Percentiles rank a stretch among this genome's conserved stretches.
Evolutionary conservation across 2,329 filamentous ascomycete genomes (phyloP).

Genomic region (Microcyclospora tardicrescens): DNA sequence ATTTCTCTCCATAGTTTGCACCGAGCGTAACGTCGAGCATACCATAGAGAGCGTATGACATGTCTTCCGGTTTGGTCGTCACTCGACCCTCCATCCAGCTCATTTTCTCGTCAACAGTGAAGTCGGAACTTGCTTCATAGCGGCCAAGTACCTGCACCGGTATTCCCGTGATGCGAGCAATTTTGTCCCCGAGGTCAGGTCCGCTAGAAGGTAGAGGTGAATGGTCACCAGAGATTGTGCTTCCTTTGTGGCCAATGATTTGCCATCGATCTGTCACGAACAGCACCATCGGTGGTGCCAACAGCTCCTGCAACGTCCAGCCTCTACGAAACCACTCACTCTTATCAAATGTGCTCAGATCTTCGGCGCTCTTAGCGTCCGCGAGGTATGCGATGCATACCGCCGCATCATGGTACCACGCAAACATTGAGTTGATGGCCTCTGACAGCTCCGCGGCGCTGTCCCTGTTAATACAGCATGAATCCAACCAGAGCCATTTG

Average conservation of each 20-base stretch:
- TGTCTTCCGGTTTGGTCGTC: slow-evolving; percentile 8
- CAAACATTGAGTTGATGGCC: slow-evolving; percentile 12
- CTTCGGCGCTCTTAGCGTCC: slow-evolving; percentile 2
- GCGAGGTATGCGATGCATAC: slow-evolving; percentile 5
- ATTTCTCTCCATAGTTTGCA: slow-evolving; percentile 10
- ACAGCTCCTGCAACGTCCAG: slow-evolving; percentile 15
- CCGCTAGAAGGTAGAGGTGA: slow-evolving; percentile 1
- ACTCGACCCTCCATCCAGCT: slow-evolving; percentile 9
- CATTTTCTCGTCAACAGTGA: slow-evolving; percentile 8
- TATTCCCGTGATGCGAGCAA: slow-evolving; percentile 5
- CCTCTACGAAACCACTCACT: slow-evolving; percentile 13
- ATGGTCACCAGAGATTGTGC: background rate
- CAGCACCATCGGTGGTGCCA: slow-evolving; percentile 10
- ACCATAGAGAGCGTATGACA: slow-evolving; percentile 9
- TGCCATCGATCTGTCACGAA: slow-evolving; percentile 11
- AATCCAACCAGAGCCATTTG: slow-evolving; percentile 14
- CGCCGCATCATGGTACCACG: slow-evolving; percentile 5
- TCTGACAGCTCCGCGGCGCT: slow-evolving; percentile 10
- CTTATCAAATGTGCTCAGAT: slow-evolving; percentile 1
- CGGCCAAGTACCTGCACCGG: slow-evolving; percentile 5
- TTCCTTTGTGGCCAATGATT: slow-evolving; percentile 12
- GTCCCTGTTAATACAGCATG: slow-evolving; percentile 13
- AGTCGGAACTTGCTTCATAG: slow-evolving; percentile 3
- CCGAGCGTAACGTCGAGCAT: slow-evolving; percentile 7
- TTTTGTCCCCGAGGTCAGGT: slow-evolving; percentile 3